phyloP scores from a whole-genome alignment of 2,329 filamentous ascomycete genomes.

The Colletotrichum destructivum region DNA sequence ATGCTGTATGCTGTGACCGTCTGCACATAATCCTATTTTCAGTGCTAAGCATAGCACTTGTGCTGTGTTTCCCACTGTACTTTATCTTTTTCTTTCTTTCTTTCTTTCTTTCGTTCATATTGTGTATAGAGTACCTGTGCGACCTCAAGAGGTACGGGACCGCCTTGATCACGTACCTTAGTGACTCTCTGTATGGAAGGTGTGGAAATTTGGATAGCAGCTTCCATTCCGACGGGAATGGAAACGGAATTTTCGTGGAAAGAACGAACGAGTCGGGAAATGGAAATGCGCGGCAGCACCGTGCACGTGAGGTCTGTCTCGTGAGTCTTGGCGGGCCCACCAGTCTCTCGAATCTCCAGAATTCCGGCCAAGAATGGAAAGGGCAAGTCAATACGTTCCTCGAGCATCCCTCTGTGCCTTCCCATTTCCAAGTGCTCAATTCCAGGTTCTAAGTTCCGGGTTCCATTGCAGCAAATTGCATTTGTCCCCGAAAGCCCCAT shows the following conservation, averaged over 20 bases:
- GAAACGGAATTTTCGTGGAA: not conserved
- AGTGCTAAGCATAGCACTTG: no score
- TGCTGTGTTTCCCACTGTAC: no score
- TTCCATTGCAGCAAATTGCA: not conserved
- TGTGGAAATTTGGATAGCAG: not conserved
- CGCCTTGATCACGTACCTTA: no score
- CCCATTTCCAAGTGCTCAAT: not conserved
- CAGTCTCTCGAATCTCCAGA: not conserved
- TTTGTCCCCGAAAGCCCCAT: not conserved
- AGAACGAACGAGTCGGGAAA: not conserved
- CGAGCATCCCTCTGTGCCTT: not conserved
- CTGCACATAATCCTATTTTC: no score
- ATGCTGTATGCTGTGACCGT: no score
- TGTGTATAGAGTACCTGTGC: no score
- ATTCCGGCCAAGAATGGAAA: not conserved
- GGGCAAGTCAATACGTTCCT: no score
- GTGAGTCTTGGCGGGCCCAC: not conserved
- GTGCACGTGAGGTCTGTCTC: constrained; percentile 8
- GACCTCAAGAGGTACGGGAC: no score
- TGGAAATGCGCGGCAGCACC: no score
- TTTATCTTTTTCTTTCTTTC: no score
- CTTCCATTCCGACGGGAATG: constrained; percentile 1
- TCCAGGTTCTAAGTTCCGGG: not conserved
- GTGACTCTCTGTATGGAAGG: no score
- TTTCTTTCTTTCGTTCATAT: no score